Base-by-base conservation (phyloP, 768 basidiomycete species). In the Phylloporus sp. region DNA sequence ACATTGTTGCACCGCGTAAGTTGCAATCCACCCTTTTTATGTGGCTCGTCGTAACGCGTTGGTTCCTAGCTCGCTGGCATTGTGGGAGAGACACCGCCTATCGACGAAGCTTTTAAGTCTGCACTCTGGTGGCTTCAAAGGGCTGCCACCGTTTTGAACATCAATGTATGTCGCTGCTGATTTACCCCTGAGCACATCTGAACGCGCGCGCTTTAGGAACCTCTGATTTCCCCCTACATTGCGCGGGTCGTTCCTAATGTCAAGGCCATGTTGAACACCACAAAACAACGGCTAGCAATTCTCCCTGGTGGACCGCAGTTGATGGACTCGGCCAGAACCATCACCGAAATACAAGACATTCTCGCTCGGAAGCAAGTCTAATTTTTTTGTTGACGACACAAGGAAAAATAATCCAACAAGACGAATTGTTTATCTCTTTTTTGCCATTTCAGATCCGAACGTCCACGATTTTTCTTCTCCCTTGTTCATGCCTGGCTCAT, bases 101-200 rank as follows among this genome's bases (percentile, higher is more conserved):
- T 76, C 38, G 89, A 92, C 50, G 90, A 91, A 56, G 66, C 77
- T 6, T 90, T 90, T 76, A 90, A 90, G 68, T 79, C 77, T 13
- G 79, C 84, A 7, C 69, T 91, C 46, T 90, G 90, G 88, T 92
- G 89, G 89, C 69, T 92, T 54, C 86, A 90, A 61, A 82, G 89
- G 45, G 75, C 85, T 29, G 72, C 86, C 7, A 71, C 77, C 13
- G 73, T 82, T 26, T 75, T 91, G 53, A 85, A 84, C 59, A 82
- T 87, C 41, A 82, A 81, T 57, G 86, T 85, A 62, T 22, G 75
- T 70, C 5, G 21, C 22, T 38, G 46, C 34, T 9, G 33, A 41
- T 17, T 27, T 40, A n/a, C n/a, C 13, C 38, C 28, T 26, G 33
- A 37, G 20, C 21, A 9, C 5, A 14, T 37, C 38, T 46, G 14